Evolutionary conservation across 163 green algal species (phyloP), one percentile per base, ranked within the genome.

Genomic region (Chlamydomonas reinhardtii): DNA sequence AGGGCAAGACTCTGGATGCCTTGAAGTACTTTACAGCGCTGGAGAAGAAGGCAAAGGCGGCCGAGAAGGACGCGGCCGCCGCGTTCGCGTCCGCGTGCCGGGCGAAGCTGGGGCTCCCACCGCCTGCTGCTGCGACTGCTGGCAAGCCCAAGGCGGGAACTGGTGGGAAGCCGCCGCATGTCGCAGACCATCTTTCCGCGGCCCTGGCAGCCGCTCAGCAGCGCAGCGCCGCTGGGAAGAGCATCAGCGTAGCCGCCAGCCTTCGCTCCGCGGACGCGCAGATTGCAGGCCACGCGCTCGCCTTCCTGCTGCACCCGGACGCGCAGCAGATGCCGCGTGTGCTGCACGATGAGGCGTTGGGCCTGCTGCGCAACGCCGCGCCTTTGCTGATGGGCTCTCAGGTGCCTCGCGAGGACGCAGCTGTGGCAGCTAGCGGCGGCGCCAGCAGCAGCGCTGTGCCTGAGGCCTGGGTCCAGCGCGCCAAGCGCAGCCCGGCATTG

Each of bases 281-380:
- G 25, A 85, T 70, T n/a, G 84, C 76, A 4, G 89, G 80, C 0
- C 16, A 82, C 16, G 81, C 73, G 0, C 52, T 92, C 2, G 85
- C 85, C 14, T 90, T 68, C 76, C 76, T 92, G 81, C 85, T 92
- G 43, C 89, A 92, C 86, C 89, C 89, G 31, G 31, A 68, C 29
- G 73, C 56, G 27, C 32, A 8, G 4, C 32, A 59, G 37, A 71
- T 90, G 66, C 83, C 89, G 15, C 0, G 34, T 0, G 52, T 14
- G 0, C 59, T 93, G 73, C 48, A n/a, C 14, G n/a, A 73, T 11
- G 64, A 76, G 74, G 86, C 73, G 2, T 31, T 65, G 77, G 54
- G 19, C 35, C 82, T 77, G 16, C 48, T 74, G 76, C 64, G 17
- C 4, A 48, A 24, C 24, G 52, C 35, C 6, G 64, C 25, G 29